Evolutionary conservation across 805 yeast species (phyloP), one percentile per base, ranked within the genome.

Genomic region (Clavispora carvajalis): DNA sequence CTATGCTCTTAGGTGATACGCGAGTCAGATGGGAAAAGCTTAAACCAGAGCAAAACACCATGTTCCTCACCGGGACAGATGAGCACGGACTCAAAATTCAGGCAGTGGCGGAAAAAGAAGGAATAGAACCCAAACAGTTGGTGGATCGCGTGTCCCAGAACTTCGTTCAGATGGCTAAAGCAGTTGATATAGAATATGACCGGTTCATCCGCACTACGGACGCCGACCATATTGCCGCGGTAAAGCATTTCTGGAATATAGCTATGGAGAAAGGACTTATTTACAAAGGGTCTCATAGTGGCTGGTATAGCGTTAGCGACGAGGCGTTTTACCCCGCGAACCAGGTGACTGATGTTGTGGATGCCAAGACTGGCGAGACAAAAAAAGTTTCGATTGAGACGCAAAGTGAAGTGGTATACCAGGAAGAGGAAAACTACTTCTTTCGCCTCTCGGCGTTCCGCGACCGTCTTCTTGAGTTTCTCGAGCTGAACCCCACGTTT

Each of bases 41-140:
- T 2, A 56, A 64, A 4, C 61, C 76, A 0, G 38, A 29, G 15
- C 51, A 47, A 3, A 29, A 44, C 16, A 62, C 80, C 1, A 74
- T 65, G 44, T 74, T 90, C 54, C 76, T 86, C 6, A 93, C 98
- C 0, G 99, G 99, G 0, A 90, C 97, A 0, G 99, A 93, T 59
- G 99, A 93, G 61, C 99, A 93, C 59, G 99, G 99, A 0, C 64
- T 89, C 40, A 93, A 93, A 66, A 91, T 91, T 22, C 95, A 87
- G 52, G 70, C 76, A n/a, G 97, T 95, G 0, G 95, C 96, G 0
- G 69, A 67, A 42, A 72, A 69, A 10, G 54, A 55, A 6, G 70
- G 71, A 0, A 57, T 60, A n/a, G 63, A 65, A 1, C 71, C 96
- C 1, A 73, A 82, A 53, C 55, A 59, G 33, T 84, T 90, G 52